Base-by-base conservation (phyloP, 192 early-diverging fungal species). In the Umbelopsis vinacea region DNA sequence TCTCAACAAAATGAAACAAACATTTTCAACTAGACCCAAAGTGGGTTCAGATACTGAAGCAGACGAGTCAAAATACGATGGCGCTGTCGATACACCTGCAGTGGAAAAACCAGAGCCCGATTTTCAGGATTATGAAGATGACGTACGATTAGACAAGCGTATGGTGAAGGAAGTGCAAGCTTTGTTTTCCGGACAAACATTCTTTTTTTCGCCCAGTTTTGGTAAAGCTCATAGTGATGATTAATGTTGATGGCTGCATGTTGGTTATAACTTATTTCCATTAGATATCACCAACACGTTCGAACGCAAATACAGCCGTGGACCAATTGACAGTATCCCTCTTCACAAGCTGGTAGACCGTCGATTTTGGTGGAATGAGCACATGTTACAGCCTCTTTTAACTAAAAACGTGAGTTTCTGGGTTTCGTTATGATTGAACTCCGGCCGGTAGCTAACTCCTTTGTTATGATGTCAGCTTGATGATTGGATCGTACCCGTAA, bases 361-460 rank as follows among this genome's bases (percentile, higher is more conserved):
- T 11, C 70, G 82, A 11, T 89, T 89, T 60, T 89, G 86, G 86
- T 89, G 88, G 88, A 89, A 89, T 75, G 83, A 89, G 55, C 72
- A 83, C 35, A 33, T 89, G 35, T 71, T 68, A 9, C 66, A 82
- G 43, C 71, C 75, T 23, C 82, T 89, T 55, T 38, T 87, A 22
- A 71, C 70, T 4, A 77, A 76, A 17, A 37, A 82, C 69, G 87
- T 89, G 79, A 55, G 60, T 15, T 2, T 11, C 40, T 43, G 40
- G 40, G 40, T 43, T 43, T 43, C 11, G 6, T 43, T 43, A 1
- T 43, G 8, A 12, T 43, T 1, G 40, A 43, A 43, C 40, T 43
- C 40, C 40, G 40, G 40, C 6, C 11, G 40, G 2, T 43, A 43
- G n/a, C 33, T 46, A 33, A 38, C 26, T 48, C 43, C 1, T 67